These are phyloP conservation scores for Wickerhamiella shivajii DNA, from an alignment of 805 yeast genomes.

Conservation along the genomic window DNA sequence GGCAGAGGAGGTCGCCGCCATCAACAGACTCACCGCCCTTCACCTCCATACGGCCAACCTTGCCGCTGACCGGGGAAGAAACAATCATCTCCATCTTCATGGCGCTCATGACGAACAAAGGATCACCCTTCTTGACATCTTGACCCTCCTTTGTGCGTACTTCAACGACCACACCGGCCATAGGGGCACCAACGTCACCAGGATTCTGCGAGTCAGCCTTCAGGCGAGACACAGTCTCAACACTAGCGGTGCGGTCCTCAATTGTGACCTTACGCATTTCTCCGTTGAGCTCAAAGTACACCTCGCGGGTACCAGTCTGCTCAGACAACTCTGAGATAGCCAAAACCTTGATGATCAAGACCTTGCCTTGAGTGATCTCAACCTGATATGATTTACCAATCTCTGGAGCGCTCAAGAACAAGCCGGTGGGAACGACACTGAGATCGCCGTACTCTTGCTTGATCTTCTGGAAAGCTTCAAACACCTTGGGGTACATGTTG, in stretches of 20 bases:
- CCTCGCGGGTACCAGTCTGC: constrained; percentile 86
- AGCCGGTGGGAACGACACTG: constrained; percentile 84
- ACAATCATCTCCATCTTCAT: constrained; percentile 99
- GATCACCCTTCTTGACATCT: constrained; percentile 91
- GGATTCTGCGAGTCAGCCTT: constrained; percentile 83
- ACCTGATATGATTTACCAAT: constrained; percentile 81
- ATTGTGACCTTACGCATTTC: constrained; percentile 93
- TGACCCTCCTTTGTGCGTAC: constrained; percentile 78
- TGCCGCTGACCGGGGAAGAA: constrained; percentile 80
- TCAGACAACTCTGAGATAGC: constrained; percentile 82
- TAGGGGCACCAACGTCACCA: constrained; percentile 93
- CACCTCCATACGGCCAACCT: constrained; percentile 58
- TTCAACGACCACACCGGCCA: constrained; percentile 98
- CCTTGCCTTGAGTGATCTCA: constrained; percentile 89
- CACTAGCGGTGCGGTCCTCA: constrained; percentile 73
- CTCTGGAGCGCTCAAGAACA: constrained; percentile 75
- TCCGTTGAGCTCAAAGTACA: constrained; percentile 95
- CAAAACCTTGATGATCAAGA: constrained; percentile 74
- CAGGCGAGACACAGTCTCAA: constrained; percentile 73
- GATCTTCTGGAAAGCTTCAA: constrained; percentile 66
- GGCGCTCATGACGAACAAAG: constrained; percentile 84
- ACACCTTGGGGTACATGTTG: constrained; percentile 97
- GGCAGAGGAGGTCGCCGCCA: constrained; percentile 75
- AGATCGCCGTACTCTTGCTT: constrained; percentile 77
- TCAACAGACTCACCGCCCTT: constrained; percentile 93